phyloP scores from a whole-genome alignment of 768 basidiomycete genomes.

The Mycena epipterygia region DNA sequence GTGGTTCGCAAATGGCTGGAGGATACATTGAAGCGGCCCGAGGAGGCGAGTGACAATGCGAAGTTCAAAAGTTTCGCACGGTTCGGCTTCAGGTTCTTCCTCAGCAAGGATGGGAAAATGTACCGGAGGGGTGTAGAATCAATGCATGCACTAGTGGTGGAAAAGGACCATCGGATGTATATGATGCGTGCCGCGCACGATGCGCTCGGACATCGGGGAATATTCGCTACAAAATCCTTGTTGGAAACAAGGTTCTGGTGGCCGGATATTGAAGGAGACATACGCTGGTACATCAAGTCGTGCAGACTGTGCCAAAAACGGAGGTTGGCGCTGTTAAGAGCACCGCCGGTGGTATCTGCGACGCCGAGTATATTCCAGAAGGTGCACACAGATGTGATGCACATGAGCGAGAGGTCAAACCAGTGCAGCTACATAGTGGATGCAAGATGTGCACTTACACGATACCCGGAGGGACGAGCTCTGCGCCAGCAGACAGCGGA shows the following conservation, averaged over 20 bases:
- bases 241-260: background rate
- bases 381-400: conserved; percentile 47
- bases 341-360: background rate
- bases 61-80: background rate
- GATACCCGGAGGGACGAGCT: conserved; percentile 39
- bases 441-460: conserved; percentile 39
- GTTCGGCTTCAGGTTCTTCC: background rate
- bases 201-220: background rate
- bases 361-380: conserved; percentile 35
- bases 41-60: background rate
- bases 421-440: conserved; percentile 43
- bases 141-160: background rate
- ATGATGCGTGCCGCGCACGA: background rate
- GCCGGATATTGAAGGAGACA: background rate
- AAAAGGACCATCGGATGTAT: background rate
- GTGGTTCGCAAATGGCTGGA: background rate
- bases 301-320: background rate
- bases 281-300: background rate
- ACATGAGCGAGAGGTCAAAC: conserved; percentile 34
- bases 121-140: background rate
- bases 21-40: background rate
- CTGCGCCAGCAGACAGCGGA: conserved; percentile 39
- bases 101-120: background rate
- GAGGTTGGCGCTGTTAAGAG: background rate
- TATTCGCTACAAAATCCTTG: background rate